These are phyloP conservation scores for Vigna hirtella DNA, from an alignment of 306 rosid genomes.

Conservation along the genomic window DNA sequence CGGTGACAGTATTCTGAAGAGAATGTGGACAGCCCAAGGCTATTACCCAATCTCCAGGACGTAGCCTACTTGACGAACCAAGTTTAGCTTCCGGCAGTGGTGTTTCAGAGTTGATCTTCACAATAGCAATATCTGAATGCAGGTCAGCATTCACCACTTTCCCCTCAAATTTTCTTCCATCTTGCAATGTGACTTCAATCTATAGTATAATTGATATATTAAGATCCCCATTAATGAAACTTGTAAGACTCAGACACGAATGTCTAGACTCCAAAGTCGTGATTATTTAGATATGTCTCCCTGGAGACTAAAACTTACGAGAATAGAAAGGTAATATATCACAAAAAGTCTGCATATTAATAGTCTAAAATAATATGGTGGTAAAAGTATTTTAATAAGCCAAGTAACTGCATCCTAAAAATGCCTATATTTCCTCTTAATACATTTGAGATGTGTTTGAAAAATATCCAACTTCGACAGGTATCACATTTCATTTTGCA, in stretches of 20 bases:
- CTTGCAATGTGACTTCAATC: slow-evolving; percentile 92
- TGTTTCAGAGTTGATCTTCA: slow-evolving; percentile 78
- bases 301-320: slow-evolving; percentile 1
- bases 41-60: slow-evolving; percentile 94
- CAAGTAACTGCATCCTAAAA: slow-evolving; percentile 16
- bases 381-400: neutral
- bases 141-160: slow-evolving; percentile 77
- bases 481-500: slow-evolving; percentile 20
- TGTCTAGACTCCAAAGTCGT: neutral
- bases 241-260: neutral
- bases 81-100: slow-evolving; percentile 85
- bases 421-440: neutral
- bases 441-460: neutral
- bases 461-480: slow-evolving; percentile 9
- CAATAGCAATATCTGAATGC: slow-evolving; percentile 87
- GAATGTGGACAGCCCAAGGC: slow-evolving; percentile 89
- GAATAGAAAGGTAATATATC: neutral
- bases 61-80: slow-evolving; percentile 82
- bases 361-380: slow-evolving; percentile 20
- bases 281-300: slow-evolving; percentile 5
- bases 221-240: slow-evolving; percentile 16
- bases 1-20: slow-evolving; percentile 93
- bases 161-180: slow-evolving; percentile 89
- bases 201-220: slow-evolving; percentile 41
- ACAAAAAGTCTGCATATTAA: slow-evolving; percentile 8